These are phyloP conservation scores for Schwanniomyces occidentalis DNA, from an alignment of 805 yeast species.

Conservation along the genomic window DNA sequence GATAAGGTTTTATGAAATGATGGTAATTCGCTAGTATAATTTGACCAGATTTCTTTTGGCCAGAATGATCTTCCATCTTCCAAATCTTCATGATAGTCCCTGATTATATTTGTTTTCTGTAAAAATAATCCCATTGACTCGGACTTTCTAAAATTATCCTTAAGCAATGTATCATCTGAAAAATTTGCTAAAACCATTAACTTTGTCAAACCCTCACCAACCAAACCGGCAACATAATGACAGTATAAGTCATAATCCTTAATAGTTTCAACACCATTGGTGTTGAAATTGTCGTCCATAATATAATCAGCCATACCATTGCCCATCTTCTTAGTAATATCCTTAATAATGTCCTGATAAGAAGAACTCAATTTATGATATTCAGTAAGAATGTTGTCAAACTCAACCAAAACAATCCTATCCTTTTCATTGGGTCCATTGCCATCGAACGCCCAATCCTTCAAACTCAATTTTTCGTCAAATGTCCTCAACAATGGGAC, in stretches of 20 bases:
- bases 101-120: constrained; percentile 93
- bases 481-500: constrained; percentile 73
- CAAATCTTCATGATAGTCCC: constrained; percentile 92
- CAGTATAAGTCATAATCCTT: constrained; percentile 89
- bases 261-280: constrained; percentile 74
- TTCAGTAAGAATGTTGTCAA: constrained; percentile 66
- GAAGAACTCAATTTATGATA: constrained; percentile 70
- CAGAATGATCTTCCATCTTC: constrained; percentile 92
- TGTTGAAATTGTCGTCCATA: constrained; percentile 71
- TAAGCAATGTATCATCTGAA: constrained; percentile 50
- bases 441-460: constrained; percentile 82
- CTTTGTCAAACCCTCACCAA: constrained; percentile 92
- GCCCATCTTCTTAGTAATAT: constrained; percentile 86
- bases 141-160: constrained; percentile 56
- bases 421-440: constrained; percentile 78
- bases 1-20: constrained; percentile 49
- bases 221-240: constrained; percentile 96
- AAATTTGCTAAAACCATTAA: constrained; percentile 75
- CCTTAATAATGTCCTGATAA: constrained; percentile 76
- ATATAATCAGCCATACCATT: constrained; percentile 97
- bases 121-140: constrained; percentile 92
- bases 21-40: constrained; percentile 64
- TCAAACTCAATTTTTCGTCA: constrained; percentile 56
- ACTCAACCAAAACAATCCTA: constrained; percentile 76
- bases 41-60: constrained; percentile 93